Evolutionary conservation across 805 yeast genomes (phyloP).

Genomic region (Barnettozyma salicaria): DNA sequence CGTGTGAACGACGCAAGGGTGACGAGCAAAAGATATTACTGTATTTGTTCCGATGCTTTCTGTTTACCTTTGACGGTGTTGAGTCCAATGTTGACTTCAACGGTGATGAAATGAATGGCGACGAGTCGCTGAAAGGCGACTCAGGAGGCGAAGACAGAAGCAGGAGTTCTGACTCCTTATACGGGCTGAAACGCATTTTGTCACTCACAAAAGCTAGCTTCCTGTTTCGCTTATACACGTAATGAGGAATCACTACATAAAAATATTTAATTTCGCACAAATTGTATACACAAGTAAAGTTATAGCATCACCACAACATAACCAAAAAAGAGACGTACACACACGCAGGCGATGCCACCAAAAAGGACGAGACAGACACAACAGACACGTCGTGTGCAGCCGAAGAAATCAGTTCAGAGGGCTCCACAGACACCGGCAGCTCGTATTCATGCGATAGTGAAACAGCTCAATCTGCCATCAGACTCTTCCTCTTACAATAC

Average conservation of each 20-base stretch:
- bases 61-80: constrained; percentile 4
- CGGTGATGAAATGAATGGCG: constrained; percentile 17
- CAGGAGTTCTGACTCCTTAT: constrained; percentile 8
- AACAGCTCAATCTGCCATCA: too few relatives aligned
- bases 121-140: background rate
- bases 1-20: constrained; percentile 2
- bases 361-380: background rate
- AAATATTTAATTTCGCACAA: too few relatives aligned
- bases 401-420: background rate
- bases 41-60: background rate
- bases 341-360: background rate
- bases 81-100: constrained; percentile 16
- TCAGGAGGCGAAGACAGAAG: constrained; percentile 7
- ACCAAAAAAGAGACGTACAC: background rate
- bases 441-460: background rate
- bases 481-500: too few relatives aligned
- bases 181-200: constrained; percentile 19
- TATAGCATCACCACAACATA: too few relatives aligned
- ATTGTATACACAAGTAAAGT: too few relatives aligned
- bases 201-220: too few relatives aligned
- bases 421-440: background rate
- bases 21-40: constrained; percentile 13
- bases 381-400: background rate
- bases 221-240: too few relatives aligned
- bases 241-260: too few relatives aligned